These are phyloP conservation scores for Suillus tomentosus DNA, from an alignment of 768 basidiomycete genomes.

Conservation along the genomic window DNA sequence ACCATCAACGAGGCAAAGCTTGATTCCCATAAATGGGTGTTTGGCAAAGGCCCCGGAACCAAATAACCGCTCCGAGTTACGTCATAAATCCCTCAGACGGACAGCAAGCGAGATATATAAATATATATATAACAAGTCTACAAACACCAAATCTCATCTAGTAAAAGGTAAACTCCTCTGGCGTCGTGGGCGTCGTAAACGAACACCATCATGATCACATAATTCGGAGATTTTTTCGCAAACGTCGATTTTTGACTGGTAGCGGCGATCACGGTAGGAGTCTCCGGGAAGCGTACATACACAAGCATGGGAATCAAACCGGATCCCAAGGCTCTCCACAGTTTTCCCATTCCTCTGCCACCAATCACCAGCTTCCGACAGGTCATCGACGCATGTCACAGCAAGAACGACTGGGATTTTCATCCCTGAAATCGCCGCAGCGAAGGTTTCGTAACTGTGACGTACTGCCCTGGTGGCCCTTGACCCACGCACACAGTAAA, in stretches of 20 bases:
- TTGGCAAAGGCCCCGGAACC: conserved; percentile 23
- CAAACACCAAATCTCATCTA: background rate
- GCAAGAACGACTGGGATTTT: conserved; percentile 39
- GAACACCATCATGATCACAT: background rate
- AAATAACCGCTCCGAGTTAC: conserved; percentile 15
- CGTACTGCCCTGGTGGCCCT: conserved; percentile 21
- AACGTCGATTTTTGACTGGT: conserved; percentile 2
- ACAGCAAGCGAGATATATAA: background rate
- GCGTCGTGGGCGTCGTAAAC: conserved; percentile 1
- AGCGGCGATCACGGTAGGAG: conserved; percentile 7
- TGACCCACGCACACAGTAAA: conserved; percentile 23
- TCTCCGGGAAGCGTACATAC: conserved; percentile 11
- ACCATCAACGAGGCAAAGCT: conserved; percentile 9
- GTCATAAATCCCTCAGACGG: background rate
- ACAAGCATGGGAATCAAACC: conserved; percentile 33
- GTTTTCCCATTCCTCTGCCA: conserved; percentile 29
- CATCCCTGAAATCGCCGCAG: conserved; percentile 33
- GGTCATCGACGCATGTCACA: conserved; percentile 40
- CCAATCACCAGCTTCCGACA: conserved; percentile 31
- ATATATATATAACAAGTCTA: background rate
- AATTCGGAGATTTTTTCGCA: conserved; percentile 2
- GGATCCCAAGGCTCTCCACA: conserved; percentile 22
- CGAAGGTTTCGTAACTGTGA: conserved; percentile 27
- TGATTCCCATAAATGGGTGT: conserved; percentile 23
- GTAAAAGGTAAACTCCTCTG: background rate